A percentile compares a stretch with the other conserved stretches of the same genome.
Evolutionary conservation across 2,329 filamentous ascomycete genomes (phyloP).

Genomic region (Clonostachys sp.): DNA sequence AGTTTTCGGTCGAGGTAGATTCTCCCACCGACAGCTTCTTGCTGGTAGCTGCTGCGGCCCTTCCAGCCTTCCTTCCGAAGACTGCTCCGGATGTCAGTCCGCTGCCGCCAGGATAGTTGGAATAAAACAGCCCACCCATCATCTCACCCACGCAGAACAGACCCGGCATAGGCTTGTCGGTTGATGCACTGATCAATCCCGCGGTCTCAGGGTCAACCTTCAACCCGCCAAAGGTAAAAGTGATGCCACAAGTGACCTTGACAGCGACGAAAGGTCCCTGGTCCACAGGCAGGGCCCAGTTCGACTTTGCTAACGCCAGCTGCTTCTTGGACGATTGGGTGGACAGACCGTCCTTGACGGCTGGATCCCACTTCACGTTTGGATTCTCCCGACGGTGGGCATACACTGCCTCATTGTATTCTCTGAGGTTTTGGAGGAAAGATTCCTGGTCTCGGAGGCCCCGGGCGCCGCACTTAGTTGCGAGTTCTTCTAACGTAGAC

Average conservation of each 20-base stretch:
- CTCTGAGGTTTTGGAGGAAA: conserved; percentile 46
- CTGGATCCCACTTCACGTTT: conserved; percentile 47
- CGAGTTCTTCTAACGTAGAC: conserved; percentile 48
- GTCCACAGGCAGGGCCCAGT: conserved; percentile 59
- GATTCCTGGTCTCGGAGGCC: conserved; percentile 38
- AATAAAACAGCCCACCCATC: conserved; percentile 59
- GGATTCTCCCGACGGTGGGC: conserved; percentile 38
- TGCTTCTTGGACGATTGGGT: conserved; percentile 43
- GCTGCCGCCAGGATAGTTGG: conserved; percentile 60
- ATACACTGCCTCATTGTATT: conserved; percentile 55
- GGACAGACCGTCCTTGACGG: conserved; percentile 55
- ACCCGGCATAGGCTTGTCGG: conserved; percentile 41
- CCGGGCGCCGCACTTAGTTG: conserved; percentile 34
- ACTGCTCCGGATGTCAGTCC: conserved; percentile 57
- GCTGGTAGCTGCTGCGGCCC: conserved; percentile 12
- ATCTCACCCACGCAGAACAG: conserved; percentile 62
- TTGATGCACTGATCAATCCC: conserved; percentile 41
- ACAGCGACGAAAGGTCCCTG: conserved; percentile 57
- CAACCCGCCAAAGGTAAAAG: conserved; percentile 65
- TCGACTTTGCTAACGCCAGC: conserved; percentile 53
- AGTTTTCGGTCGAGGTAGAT: too few relatives aligned
- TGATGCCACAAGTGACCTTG: conserved; percentile 60
- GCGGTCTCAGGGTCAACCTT: conserved; percentile 49
- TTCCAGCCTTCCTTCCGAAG: conserved; percentile 35
- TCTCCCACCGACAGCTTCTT: too few relatives aligned